Base-by-base conservation (phyloP, 129 eudicot species). In the Rutidosis leptorrhynchoides region DNA sequence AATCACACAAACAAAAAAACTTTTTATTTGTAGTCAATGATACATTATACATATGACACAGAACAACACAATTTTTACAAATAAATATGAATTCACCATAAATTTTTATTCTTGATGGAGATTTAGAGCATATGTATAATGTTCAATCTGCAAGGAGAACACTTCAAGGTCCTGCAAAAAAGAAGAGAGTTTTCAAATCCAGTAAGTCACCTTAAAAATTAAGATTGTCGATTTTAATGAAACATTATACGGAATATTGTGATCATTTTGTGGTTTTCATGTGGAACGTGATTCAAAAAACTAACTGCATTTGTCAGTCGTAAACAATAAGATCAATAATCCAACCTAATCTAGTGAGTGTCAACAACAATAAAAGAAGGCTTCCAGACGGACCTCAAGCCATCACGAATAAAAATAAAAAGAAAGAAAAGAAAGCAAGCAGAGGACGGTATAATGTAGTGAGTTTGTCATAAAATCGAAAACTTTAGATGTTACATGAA, bases 151-250 rank as follows among this genome's bases (percentile, higher is more conserved):
- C 30, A 63, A 63, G 43, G 21, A 16, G 2, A 52, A 72, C 16
- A 11, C 67, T 65, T 74, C 60, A 65, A 64, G 25, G 65, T 67
- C 69, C 69, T 75, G 79, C 74, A 67, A 59, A 67, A 30, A 30
- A 40, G 3, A 53, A n/a, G 21, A 30, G 2, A 6, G 10, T 23
- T 27, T 65, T 73, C 58, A 70, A 30, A 43, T 40, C 6, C 4
- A 32, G 40, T 32, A 32, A 54, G 10, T 4, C 2, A 55, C 23
- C 24, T 24, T 40, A 49, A 14, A 30, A 48, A 22, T 22, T 3
- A 67, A 32, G 15, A 68, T 33, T 21, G 20, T 32, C 21, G 52
- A 21, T 20, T 67, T 67, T 20, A 27, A 58, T 4, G 20, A 0
- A 61, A 12, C 20, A 56, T 6, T 15, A 16, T 43, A 48, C 11